Conservation (phyloP, 2,329 filamentous ascomycete species). For the Moelleriella libera region DNA sequence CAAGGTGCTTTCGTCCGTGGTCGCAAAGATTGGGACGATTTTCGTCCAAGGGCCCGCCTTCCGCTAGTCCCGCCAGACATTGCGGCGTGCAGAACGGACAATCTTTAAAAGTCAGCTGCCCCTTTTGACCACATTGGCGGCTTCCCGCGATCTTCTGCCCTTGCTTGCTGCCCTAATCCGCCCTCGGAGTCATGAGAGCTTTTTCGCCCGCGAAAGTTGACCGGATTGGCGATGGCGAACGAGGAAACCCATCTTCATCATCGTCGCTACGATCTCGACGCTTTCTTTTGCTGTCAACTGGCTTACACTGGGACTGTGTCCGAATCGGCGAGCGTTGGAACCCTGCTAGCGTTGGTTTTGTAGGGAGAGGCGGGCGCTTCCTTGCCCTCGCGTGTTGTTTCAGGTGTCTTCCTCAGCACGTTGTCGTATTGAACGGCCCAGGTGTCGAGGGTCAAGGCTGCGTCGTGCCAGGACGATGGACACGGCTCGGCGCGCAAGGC, state of each 20-base stretch:
- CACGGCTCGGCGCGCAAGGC: slow-evolving; percentile 15
- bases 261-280: not conserved
- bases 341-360: slow-evolving; percentile 14
- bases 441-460: slow-evolving; percentile 12
- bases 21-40: not conserved
- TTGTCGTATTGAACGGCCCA: slow-evolving; percentile 21
- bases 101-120: not conserved
- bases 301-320: slow-evolving; percentile 1
- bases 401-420: slow-evolving; percentile 12
- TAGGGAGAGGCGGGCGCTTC: slow-evolving; percentile 9
- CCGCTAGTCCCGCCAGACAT: not conserved
- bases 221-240: not conserved
- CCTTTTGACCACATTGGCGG: not conserved
- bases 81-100: not conserved
- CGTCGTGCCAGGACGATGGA: slow-evolving; percentile 15
- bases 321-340: slow-evolving; percentile 15
- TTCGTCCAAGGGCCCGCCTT: not conserved
- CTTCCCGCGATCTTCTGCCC: not conserved
- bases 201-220: not conserved
- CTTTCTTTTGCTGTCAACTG: not conserved
- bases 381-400: slow-evolving; percentile 3
- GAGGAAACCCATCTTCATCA: not conserved
- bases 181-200: no score
- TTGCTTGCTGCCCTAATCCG: not conserved
- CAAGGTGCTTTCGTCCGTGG: not conserved